Evolutionary conservation across 2,329 filamentous ascomycete genomes (phyloP).

Genomic region (Karstenula rhodostoma): DNA sequence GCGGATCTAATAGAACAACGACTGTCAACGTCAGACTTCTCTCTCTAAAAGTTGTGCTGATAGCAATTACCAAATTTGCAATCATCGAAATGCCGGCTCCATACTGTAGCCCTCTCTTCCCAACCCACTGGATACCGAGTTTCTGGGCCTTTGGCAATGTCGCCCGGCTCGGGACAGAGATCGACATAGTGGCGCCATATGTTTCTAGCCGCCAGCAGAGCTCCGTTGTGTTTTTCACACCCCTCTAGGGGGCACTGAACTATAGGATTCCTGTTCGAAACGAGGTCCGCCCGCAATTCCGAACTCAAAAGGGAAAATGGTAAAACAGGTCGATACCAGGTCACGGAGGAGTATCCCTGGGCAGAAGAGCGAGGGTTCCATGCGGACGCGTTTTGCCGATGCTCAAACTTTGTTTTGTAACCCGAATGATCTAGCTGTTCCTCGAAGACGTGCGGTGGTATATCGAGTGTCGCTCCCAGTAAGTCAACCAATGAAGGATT

Average conservation of each 20-base stretch:
- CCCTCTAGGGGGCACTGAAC: slow-evolving; percentile 11
- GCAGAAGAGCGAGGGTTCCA: slow-evolving; percentile 15
- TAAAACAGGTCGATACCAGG: slow-evolving; percentile 23
- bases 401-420: slow-evolving; percentile 4
- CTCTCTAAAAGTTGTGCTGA: background rate
- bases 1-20: slow-evolving; percentile 19
- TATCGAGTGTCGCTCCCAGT: slow-evolving; percentile 26
- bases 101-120: slow-evolving; percentile 24
- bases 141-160: slow-evolving; percentile 16
- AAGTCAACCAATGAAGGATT: slow-evolving; percentile 20
- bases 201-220: slow-evolving; percentile 10
- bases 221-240: slow-evolving; percentile 12
- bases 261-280: slow-evolving; percentile 8
- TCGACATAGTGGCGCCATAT: slow-evolving; percentile 22
- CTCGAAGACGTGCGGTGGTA: slow-evolving; percentile 26
- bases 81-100: slow-evolving; percentile 14
- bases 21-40: slow-evolving; percentile 7
- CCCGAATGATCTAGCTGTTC: slow-evolving; percentile 25
- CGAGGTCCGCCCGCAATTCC: slow-evolving; percentile 14
- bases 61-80: slow-evolving; percentile 19
- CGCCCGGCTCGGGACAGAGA: slow-evolving; percentile 17
- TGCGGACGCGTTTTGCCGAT: background rate
- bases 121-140: slow-evolving; percentile 21
- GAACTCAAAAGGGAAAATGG: slow-evolving; percentile 11
- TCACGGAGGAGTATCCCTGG: slow-evolving; percentile 19